Conservation (phyloP, 1,139 yeast species). For the Williopsis jadinii region DNA sequence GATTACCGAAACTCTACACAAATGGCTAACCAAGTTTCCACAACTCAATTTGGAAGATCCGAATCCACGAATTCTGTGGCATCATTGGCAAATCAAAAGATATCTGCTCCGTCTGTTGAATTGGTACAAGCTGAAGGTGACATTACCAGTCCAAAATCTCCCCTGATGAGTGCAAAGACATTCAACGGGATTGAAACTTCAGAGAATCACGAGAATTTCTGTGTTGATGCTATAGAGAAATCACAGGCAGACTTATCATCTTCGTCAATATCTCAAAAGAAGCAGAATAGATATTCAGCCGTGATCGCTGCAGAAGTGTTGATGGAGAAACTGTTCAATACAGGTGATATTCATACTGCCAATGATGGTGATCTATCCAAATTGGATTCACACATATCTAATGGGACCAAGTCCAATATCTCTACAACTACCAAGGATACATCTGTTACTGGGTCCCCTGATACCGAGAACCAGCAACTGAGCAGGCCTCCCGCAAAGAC, state of each 20-base stretch:
- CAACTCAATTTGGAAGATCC: constrained; percentile 32
- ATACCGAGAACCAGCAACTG: constrained; percentile 11
- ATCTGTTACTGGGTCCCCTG: constrained; percentile 8
- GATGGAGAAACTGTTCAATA: constrained; percentile 20
- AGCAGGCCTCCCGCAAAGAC: constrained; percentile 2
- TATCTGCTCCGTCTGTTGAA: constrained; percentile 28
- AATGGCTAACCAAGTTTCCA: not conserved
- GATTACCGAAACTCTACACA: not conserved
- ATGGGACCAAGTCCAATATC: constrained; percentile 8
- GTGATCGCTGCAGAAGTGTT: constrained; percentile 22
- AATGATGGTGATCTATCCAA: not conserved
- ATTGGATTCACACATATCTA: constrained; percentile 4
- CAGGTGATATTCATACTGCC: constrained; percentile 1
- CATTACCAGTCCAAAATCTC: constrained; percentile 25
- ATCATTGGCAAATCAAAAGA: constrained; percentile 16
- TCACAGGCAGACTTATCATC: constrained; percentile 3
- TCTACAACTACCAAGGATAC: constrained; percentile 14
- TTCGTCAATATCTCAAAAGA: constrained; percentile 4
- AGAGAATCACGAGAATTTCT: constrained; percentile 1
- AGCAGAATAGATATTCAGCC: constrained; percentile 21
- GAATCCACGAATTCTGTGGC: constrained; percentile 34
- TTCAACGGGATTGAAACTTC: not conserved
- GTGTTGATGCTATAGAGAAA: not conserved
- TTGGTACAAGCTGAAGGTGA: constrained; percentile 28
- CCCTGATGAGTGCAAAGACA: constrained; percentile 6